Base-by-base conservation (phyloP, 139 green algal genomes). In the Cymbomonas tetramitiformis region DNA sequence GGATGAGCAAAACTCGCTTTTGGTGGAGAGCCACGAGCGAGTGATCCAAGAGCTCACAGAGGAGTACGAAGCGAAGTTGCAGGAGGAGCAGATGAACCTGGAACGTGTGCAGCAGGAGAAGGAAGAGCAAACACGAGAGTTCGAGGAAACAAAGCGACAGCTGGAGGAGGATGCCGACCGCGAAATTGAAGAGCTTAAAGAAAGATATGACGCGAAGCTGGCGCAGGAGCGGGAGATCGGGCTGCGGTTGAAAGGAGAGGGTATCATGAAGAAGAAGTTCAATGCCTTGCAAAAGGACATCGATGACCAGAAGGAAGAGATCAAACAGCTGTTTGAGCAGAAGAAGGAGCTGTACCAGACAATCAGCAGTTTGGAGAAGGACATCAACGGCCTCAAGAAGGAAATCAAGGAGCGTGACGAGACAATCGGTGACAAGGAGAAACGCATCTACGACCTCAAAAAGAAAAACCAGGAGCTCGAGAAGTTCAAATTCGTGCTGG, bases 401-500 rank as follows among this genome's bases (percentile, higher is more conserved):
- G 85, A 94, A 70, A 87, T 95, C 58, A 51, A 63, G 2, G 82
- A 90, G 58, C 72, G 84, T 0, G 85, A 95, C 51, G 83, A 92
- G 67, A 90, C 83, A 2, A 93, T 95, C 38, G 79, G 73, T 0
- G 86, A 95, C 65, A 94, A 94, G 64, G 85, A 95, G 73, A 83
- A 83, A 38, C 78, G 85, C 49, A 93, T 94, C 60, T 84, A 90
- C 51, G 85, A 93, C 61, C 77, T 94, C 19, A 94, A 94, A 77
- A 87, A 86, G 74, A 92, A 93, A 65, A 92, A 91, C 40, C 72
- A 85, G 73, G 84, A 94, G 76, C 73, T 94, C 21, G 86, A 93
- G 70, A 94, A 94, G 69, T 93, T 94, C 72, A 93, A 93, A 67
- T 94, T 94, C 62, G 86, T 94, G 56, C 73, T 94, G 60, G 86